A percentile compares a stretch with the other conserved stretches of the same genome.
Evolutionary conservation across 2,329 filamentous ascomycete genomes (phyloP).

Genomic region (Aspergillus hiratsukae): DNA sequence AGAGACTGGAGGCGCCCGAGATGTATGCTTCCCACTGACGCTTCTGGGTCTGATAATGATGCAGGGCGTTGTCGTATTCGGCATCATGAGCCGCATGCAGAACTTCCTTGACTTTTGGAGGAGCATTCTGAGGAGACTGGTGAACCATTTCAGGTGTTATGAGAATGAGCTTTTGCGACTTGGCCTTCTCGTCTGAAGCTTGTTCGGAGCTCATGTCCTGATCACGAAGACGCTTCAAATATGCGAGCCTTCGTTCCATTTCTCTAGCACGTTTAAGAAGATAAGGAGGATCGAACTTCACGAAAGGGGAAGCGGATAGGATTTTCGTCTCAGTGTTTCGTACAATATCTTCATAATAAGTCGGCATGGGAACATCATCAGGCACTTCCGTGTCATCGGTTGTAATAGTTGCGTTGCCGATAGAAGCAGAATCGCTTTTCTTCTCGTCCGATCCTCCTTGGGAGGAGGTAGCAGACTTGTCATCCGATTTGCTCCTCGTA

Average conservation of each 20-base stretch:
- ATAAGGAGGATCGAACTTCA: constrained; percentile 91
- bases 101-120: constrained; percentile 85
- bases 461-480: constrained; percentile 5
- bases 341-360: constrained; percentile 92
- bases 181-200: constrained; percentile 57
- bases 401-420: constrained; percentile 13
- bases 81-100: constrained; percentile 92
- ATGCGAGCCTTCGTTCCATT: constrained; percentile 77
- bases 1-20: constrained; percentile 79
- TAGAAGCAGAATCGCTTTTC: constrained; percentile 8
- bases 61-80: constrained; percentile 90
- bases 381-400: constrained; percentile 51
- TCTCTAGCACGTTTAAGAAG: constrained; percentile 87
- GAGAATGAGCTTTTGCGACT: constrained; percentile 73
- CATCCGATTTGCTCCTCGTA: constrained; percentile 2
- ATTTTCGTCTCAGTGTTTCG: constrained; percentile 90
- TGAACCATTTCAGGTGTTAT: constrained; percentile 97
- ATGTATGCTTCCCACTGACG: constrained; percentile 96
- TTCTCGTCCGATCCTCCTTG: constrained; percentile 17
- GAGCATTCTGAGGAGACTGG: constrained; percentile 70
- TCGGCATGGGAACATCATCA: constrained; percentile 78
- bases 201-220: constrained; percentile 48
- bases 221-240: constrained; percentile 77
- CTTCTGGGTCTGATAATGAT: constrained; percentile 91
- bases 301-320: constrained; percentile 90